A percentile compares a stretch with the other conserved stretches of the same genome.
phyloP scores from a whole-genome alignment of 2,329 filamentous ascomycete genomes.

The Albophoma yamanashiensis region DNA sequence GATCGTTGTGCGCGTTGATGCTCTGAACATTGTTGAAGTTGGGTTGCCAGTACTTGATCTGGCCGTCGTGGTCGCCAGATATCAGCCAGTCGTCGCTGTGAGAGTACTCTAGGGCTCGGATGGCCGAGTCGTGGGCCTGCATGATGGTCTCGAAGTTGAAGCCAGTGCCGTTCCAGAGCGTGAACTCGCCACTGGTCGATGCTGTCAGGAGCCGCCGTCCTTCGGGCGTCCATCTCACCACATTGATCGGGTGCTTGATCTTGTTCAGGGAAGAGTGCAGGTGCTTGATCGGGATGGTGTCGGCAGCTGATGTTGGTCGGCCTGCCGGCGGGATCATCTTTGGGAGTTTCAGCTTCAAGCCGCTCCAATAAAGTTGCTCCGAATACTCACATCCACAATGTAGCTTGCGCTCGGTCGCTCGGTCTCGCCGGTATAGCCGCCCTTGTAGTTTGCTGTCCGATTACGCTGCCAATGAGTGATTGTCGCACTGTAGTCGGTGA shows the following conservation, averaged over 20 bases:
- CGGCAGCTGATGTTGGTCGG: slow-evolving; percentile 61
- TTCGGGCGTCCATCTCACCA: slow-evolving; percentile 96
- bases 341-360: slow-evolving; percentile 7
- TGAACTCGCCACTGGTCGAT: slow-evolving; percentile 95
- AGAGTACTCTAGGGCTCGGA: slow-evolving; percentile 76
- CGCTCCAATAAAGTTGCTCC: not conserved
- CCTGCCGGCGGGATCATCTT: slow-evolving; percentile 83
- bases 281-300: slow-evolving; percentile 88
- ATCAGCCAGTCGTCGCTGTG: slow-evolving; percentile 96
- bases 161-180: slow-evolving; percentile 94
- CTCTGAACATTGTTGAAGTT: slow-evolving; percentile 99
- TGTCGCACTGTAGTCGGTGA: slow-evolving; percentile 87
- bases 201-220: slow-evolving; percentile 84
- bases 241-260: slow-evolving; percentile 93
- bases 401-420: slow-evolving; percentile 85
- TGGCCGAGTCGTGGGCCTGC: slow-evolving; percentile 88
- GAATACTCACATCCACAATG: slow-evolving; percentile 59
- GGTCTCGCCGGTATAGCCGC: slow-evolving; percentile 58
- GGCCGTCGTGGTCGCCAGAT: slow-evolving; percentile 87
- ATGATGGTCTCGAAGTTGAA: slow-evolving; percentile 99
- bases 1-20: slow-evolving; percentile 81
- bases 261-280: slow-evolving; percentile 98
- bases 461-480: slow-evolving; percentile 87
- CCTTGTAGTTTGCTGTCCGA: slow-evolving; percentile 58
- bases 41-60: slow-evolving; percentile 97